phyloP scores from a whole-genome alignment of 352 stramenopile genomes.

The Globisporangium splendens region DNA sequence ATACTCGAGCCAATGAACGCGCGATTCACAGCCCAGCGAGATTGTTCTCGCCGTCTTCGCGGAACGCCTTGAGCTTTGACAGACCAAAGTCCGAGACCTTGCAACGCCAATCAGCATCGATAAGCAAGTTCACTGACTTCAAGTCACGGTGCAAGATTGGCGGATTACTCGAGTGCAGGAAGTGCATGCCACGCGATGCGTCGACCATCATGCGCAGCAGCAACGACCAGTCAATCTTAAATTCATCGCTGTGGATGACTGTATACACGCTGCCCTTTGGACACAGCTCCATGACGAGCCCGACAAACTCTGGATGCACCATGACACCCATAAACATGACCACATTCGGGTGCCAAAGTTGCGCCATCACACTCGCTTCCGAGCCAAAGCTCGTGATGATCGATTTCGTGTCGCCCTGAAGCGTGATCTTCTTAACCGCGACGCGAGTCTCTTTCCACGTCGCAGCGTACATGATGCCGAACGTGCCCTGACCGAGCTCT shows the following conservation, averaged over 20 bases:
- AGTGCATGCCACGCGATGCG: conserved; percentile 86
- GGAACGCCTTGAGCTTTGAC: conserved; percentile 80
- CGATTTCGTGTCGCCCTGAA: conserved; percentile 72
- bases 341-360: conserved; percentile 80
- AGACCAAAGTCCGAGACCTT: conserved; percentile 91
- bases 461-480: conserved; percentile 71
- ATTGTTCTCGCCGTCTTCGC: conserved; percentile 44
- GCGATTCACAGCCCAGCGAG: conserved; percentile 24
- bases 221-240: conserved; percentile 85
- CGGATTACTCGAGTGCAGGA: conserved; percentile 85
- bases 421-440: conserved; percentile 82
- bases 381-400: conserved; percentile 83
- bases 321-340: conserved; percentile 91
- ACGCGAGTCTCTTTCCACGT: conserved; percentile 81
- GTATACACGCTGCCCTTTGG: conserved; percentile 83
- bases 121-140: conserved; percentile 89
- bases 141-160: conserved; percentile 89
- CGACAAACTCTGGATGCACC: conserved; percentile 83
- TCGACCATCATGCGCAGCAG: conserved; percentile 87
- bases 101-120: conserved; percentile 85
- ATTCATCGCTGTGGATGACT: conserved; percentile 71
- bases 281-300: conserved; percentile 88
- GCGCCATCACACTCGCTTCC: conserved; percentile 79
- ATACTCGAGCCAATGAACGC: conserved; percentile 84
- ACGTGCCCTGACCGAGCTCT: conserved; percentile 73